Percentiles rank a stretch among this genome's conserved stretches.
phyloP scores from a whole-genome alignment of 352 stramenopile species.

The Phytophthora capsici region DNA sequence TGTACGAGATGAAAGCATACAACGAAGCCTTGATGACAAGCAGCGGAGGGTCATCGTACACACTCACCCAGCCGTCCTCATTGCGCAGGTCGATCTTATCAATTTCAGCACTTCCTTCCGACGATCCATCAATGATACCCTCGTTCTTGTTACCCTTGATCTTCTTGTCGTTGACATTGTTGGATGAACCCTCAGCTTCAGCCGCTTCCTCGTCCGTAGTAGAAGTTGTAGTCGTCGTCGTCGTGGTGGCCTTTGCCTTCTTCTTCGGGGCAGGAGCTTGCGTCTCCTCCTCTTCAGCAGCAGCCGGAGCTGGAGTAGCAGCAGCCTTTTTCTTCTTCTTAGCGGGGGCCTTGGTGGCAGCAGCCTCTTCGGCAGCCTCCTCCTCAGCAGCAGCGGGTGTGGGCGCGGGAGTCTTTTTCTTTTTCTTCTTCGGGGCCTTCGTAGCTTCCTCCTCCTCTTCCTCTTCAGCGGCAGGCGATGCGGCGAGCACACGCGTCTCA shows the following conservation, averaged over 20 bases:
- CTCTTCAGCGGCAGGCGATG: slow-evolving; percentile 23
- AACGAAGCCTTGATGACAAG: slow-evolving; percentile 87
- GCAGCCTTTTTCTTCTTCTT: slow-evolving; percentile 39
- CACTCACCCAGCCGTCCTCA: slow-evolving; percentile 76
- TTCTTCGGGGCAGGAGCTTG: slow-evolving; percentile 11
- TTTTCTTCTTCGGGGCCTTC: slow-evolving; percentile 47
- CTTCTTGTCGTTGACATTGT: slow-evolving; percentile 65
- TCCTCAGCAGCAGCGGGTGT: slow-evolving; percentile 29
- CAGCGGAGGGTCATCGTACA: slow-evolving; percentile 81
- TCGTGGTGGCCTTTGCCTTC: slow-evolving; percentile 14
- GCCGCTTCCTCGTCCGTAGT: slow-evolving; percentile 4
- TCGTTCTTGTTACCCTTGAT: slow-evolving; percentile 78
- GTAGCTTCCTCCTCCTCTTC: slow-evolving; percentile 17
- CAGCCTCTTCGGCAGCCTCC: slow-evolving; percentile 47
- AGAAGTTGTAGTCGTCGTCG: background rate
- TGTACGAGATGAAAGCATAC: slow-evolving; percentile 89
- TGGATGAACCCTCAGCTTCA: slow-evolving; percentile 18
- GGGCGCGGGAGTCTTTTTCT: slow-evolving; percentile 36
- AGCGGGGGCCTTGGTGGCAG: slow-evolving; percentile 44
- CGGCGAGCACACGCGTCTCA: slow-evolving; percentile 41
- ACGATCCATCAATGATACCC: slow-evolving; percentile 79
- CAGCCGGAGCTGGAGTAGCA: slow-evolving; percentile 4
- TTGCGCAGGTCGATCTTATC: slow-evolving; percentile 86
- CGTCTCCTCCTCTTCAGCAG: slow-evolving; percentile 13
- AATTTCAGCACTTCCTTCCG: slow-evolving; percentile 80